Conservation (phyloP, 2,329 filamentous ascomycete genomes). For the Teratosphaeria epicoccoides region DNA sequence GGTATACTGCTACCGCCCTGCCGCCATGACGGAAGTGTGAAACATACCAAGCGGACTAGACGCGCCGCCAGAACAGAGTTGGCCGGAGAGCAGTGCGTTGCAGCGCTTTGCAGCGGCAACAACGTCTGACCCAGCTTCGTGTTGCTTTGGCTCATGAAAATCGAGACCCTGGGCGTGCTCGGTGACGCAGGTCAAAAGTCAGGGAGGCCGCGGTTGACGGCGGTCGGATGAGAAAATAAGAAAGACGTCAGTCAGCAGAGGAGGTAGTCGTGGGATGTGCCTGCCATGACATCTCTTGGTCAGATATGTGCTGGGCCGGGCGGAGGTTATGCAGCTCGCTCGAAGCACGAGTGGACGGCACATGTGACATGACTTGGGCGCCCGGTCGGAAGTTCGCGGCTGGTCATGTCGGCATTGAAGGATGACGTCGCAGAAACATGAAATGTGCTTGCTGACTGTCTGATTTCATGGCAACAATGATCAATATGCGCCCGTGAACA, state of each 20-base stretch:
- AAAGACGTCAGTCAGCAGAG: background rate
- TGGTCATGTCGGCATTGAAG: background rate
- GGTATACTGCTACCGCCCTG: background rate
- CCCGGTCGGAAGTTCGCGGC: too few relatives aligned
- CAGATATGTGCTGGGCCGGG: background rate
- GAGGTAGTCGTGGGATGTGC: background rate
- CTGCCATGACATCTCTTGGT: background rate
- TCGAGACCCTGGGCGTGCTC: background rate
- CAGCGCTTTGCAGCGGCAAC: background rate
- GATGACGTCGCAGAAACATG: background rate
- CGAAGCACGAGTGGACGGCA: background rate
- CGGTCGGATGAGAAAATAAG: too few relatives aligned
- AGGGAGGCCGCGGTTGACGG: background rate
- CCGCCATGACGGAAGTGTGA: background rate
- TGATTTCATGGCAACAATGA: background rate
- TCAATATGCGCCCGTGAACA: background rate
- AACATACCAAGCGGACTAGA: background rate
- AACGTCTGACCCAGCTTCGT: background rate
- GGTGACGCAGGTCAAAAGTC: background rate
- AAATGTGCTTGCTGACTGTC: background rate
- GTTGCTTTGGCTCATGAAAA: background rate
- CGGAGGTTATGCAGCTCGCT: background rate
- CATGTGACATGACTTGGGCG: background rate
- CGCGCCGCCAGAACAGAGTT: background rate
- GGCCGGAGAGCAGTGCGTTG: background rate